Conservation (phyloP, 805 yeast species). For the Kodamaea fukazawae region DNA sequence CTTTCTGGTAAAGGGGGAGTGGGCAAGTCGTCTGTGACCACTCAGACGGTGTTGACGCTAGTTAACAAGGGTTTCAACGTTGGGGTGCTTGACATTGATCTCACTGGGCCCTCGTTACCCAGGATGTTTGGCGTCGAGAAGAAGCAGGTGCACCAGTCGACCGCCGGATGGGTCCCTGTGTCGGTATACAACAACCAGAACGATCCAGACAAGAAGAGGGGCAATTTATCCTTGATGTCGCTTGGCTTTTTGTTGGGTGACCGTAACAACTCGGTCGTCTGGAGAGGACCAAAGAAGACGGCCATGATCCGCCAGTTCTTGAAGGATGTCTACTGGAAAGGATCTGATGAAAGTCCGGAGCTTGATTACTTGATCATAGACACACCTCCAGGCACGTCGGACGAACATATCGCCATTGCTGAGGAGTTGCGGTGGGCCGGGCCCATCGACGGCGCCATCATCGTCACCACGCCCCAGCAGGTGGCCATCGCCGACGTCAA, state of each 20-base stretch:
- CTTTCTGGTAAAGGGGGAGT: constrained; percentile 97
- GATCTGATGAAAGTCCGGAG: constrained; percentile 47
- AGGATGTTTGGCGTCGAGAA: constrained; percentile 91
- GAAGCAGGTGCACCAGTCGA: constrained; percentile 74
- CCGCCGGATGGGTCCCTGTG: constrained; percentile 93
- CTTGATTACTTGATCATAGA: constrained; percentile 82
- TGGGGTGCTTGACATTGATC: constrained; percentile 93
- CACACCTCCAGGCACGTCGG: constrained; percentile 99
- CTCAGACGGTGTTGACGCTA: constrained; percentile 85
- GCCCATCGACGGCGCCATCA: constrained; percentile 83
- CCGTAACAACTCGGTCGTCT: constrained; percentile 87
- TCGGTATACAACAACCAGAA: constrained; percentile 22
- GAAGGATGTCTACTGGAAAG: constrained; percentile 79
- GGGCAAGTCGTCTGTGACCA: constrained; percentile 93
- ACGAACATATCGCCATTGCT: constrained; percentile 95
- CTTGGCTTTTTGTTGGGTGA: constrained; percentile 82
- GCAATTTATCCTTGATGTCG: constrained; percentile 66
- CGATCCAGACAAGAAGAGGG: constrained; percentile 26
- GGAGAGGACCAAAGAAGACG: constrained; percentile 98
- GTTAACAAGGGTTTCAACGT: constrained; percentile 70
- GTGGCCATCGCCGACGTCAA: constrained; percentile 93
- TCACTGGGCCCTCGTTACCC: constrained; percentile 96
- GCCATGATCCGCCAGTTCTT: constrained; percentile 96
- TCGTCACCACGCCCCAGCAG: constrained; percentile 95
- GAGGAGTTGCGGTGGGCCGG: constrained; percentile 73